These are phyloP conservation scores for Sugiyamaella xylanicola DNA, from an alignment of 1,139 yeast species.

Conservation along the genomic window DNA sequence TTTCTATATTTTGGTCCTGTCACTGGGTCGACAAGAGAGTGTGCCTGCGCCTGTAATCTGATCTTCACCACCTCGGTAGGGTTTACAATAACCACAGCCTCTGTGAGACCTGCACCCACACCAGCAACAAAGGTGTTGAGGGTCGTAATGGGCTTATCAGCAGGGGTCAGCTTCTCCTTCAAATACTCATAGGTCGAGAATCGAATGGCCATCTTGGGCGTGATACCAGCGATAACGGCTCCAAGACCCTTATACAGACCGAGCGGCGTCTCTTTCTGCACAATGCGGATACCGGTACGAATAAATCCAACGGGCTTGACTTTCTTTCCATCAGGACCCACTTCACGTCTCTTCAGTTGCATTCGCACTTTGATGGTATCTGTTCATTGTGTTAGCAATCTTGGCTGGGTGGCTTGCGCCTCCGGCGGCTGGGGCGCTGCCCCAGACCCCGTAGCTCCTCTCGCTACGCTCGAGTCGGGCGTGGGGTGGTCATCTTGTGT, in stretches of 20 bases:
- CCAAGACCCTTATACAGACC: constrained; percentile 95
- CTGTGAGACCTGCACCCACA: constrained; percentile 97
- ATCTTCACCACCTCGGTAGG: constrained; percentile 98
- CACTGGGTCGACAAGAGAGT: constrained; percentile 81
- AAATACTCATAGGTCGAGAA: constrained; percentile 92
- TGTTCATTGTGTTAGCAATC: not conserved
- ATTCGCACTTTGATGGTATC: constrained; percentile 91
- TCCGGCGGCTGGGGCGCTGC: constrained; percentile 3
- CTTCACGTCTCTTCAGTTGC: constrained; percentile 65
- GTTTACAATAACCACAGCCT: constrained; percentile 90
- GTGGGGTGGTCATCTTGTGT: no score
- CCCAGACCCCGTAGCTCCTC: constrained; percentile 12
- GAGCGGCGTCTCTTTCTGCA: constrained; percentile 75
- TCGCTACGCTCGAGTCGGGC: constrained; percentile 7
- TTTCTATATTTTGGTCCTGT: constrained; percentile 83
- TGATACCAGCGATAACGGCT: constrained; percentile 95
- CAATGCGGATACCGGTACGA: constrained; percentile 77
- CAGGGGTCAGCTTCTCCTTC: constrained; percentile 64
- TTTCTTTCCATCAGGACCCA: constrained; percentile 34
- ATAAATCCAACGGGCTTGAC: constrained; percentile 67
- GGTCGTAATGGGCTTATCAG: constrained; percentile 65
- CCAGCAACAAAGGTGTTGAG: constrained; percentile 79
- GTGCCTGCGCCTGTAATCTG: constrained; percentile 93
- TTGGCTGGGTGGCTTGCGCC: not conserved
- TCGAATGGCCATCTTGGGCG: constrained; percentile 97